These are phyloP conservation scores for Euphorbia pulcherrima DNA, from an alignment of 345 rosid genomes.

Conservation along the genomic window DNA sequence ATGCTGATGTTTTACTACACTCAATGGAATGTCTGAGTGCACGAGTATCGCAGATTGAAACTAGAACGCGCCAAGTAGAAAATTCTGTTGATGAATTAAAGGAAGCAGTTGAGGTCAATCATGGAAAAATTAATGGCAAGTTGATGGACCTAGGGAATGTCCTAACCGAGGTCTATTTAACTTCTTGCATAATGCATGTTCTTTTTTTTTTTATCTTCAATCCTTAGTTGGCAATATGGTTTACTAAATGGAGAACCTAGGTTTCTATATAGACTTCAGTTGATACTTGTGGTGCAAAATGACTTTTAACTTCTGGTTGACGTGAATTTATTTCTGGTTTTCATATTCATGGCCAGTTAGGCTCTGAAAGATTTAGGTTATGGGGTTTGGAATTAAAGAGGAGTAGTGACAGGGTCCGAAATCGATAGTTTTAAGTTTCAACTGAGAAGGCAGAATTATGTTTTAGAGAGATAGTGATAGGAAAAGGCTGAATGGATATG, in stretches of 20 bases:
- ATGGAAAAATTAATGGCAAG: conserved; percentile 45
- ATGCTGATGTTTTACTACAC: conserved; percentile 34
- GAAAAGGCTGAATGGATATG: not conserved
- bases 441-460: not conserved
- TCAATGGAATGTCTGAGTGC: conserved; percentile 43
- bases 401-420: not conserved
- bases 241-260: not conserved
- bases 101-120: conserved; percentile 36
- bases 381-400: not conserved
- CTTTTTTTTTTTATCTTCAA: not conserved
- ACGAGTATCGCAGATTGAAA: conserved; percentile 47
- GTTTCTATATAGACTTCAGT: not conserved
- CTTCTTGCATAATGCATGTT: not conserved
- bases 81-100: conserved; percentile 40
- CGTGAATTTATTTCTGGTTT: not conserved
- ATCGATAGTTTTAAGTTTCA: not conserved
- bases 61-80: conserved; percentile 36
- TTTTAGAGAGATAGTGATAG: not conserved
- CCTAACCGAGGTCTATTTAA: conserved; percentile 42
- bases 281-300: conserved; percentile 1
- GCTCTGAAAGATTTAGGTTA: not conserved
- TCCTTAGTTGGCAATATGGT: not conserved
- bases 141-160: conserved; percentile 44
- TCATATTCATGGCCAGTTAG: not conserved
- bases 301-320: not conserved